These are phyloP conservation scores for Trapa incisa DNA, from an alignment of 345 rosid species.

Conservation along the genomic window DNA sequence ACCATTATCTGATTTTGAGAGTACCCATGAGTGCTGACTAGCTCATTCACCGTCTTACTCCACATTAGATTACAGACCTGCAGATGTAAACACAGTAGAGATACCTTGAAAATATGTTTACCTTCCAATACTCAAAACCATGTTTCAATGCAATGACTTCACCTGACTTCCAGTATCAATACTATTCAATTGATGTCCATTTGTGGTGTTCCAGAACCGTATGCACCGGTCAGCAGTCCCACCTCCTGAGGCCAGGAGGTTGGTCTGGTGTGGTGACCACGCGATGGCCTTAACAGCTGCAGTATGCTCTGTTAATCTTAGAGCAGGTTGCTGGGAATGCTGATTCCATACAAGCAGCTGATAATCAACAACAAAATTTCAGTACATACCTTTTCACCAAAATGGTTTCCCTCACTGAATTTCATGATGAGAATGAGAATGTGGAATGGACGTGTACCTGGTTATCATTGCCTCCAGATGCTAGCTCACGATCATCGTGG, in stretches of 20 bases:
- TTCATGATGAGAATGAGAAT: not conserved
- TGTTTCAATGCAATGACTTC: not conserved
- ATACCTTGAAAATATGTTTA: not conserved
- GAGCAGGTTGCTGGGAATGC: conserved; percentile 69
- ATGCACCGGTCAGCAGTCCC: conserved; percentile 97
- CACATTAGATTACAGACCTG: conserved; percentile 92
- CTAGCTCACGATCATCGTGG: conserved; percentile 92
- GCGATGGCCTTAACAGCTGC: conserved; percentile 96
- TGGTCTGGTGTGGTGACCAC: conserved; percentile 96
- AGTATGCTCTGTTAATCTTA: conserved; percentile 82
- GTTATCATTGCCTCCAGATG: conserved; percentile 97
- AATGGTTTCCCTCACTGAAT: not conserved
- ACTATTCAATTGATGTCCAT: conserved; percentile 71
- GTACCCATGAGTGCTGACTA: conserved; percentile 93
- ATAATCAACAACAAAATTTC: not conserved
- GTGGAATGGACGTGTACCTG: conserved; percentile 36
- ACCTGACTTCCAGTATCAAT: conserved; percentile 97
- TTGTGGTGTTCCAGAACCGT: conserved; percentile 90
- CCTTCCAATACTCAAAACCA: not conserved
- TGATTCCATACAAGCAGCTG: conserved; percentile 96
- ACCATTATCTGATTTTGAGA: conserved; percentile 97
- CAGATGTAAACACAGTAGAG: not conserved
- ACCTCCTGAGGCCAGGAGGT: conserved; percentile 94
- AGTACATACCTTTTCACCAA: not conserved
- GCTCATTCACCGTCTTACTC: conserved; percentile 96